Evolutionary conservation across 495 filamentous ascomycete genomes (phyloP).

Genomic region (Penicillium nucicola): DNA sequence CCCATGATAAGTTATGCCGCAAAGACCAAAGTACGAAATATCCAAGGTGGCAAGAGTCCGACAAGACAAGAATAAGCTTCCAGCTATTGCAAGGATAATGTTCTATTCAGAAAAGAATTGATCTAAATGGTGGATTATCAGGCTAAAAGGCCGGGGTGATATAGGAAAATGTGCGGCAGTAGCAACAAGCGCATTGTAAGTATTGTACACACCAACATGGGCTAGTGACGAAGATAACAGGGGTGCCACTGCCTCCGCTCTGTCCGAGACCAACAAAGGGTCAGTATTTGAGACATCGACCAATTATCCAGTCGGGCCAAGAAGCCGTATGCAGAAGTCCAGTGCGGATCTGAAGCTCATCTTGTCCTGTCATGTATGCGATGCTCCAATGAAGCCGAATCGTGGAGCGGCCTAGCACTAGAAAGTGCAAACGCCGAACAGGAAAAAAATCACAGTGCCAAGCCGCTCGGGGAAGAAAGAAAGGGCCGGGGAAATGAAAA

Average conservation of each 20-base stretch:
- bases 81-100: not conserved
- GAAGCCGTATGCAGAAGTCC: not conserved
- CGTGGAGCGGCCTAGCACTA: not conserved
- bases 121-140: not conserved
- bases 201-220: conserved; percentile 1
- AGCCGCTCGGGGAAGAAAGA: conserved; percentile 12
- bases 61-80: no score
- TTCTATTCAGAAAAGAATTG: not conserved
- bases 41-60: no score
- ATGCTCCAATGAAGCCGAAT: not conserved
- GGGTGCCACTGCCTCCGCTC: not conserved
- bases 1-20: no score
- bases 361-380: not conserved
- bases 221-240: not conserved
- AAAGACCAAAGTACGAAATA: no score
- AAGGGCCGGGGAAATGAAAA: conserved; percentile 8
- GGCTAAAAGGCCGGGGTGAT: not conserved
- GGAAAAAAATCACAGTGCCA: conserved; percentile 14
- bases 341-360: not conserved
- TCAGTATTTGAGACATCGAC: not conserved
- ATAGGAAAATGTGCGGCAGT: not conserved
- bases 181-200: not conserved
- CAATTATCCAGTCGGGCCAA: not conserved
- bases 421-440: not conserved
- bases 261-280: not conserved